These are phyloP conservation scores for Phytophthora cactorum DNA, from an alignment of 352 stramenopile species.

Conservation along the genomic window DNA sequence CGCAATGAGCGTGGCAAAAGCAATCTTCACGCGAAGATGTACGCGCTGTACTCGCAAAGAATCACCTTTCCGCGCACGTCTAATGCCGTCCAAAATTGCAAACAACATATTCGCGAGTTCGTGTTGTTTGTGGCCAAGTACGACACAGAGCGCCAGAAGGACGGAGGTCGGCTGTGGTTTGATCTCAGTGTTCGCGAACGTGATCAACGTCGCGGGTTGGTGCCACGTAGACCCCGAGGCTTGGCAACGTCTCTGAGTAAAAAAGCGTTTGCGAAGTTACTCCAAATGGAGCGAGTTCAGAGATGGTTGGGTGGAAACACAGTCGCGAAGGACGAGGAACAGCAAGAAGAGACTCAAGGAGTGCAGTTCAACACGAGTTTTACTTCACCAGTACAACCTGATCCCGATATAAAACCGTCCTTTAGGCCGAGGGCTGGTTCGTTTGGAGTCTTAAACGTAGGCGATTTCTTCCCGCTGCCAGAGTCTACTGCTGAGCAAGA, in stretches of 20 bases:
- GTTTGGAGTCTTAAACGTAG: not conserved
- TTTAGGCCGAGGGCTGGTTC: not conserved
- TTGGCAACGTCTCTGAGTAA: constrained; percentile 12
- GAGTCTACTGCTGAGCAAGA: constrained; percentile 4
- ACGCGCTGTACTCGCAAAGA: constrained; percentile 11
- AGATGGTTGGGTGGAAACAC: constrained; percentile 12
- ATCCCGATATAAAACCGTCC: not conserved
- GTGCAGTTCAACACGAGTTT: constrained; percentile 6
- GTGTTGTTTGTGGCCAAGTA: constrained; percentile 23
- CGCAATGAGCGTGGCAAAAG: constrained; percentile 5
- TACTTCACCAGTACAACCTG: constrained; percentile 1
- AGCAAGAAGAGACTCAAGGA: not conserved
- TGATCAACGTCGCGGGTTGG: not conserved
- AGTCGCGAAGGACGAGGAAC: not conserved
- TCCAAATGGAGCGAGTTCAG: constrained; percentile 28
- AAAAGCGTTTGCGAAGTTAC: constrained; percentile 18
- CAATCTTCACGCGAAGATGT: constrained; percentile 23
- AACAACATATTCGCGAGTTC: constrained; percentile 25
- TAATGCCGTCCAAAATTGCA: constrained; percentile 2
- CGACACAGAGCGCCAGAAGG: constrained; percentile 20
- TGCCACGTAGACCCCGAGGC: constrained; percentile 2
- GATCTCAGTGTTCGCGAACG: constrained; percentile 20
- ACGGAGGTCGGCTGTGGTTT: constrained; percentile 26
- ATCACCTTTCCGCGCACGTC: constrained; percentile 14
- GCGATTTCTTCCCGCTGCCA: not conserved